A percentile compares a stretch with the other conserved stretches of the same genome.
These are phyloP conservation scores for Fusarium cyanostomum DNA, from an alignment of 2,329 filamentous ascomycete genomes.

Conservation along the genomic window DNA sequence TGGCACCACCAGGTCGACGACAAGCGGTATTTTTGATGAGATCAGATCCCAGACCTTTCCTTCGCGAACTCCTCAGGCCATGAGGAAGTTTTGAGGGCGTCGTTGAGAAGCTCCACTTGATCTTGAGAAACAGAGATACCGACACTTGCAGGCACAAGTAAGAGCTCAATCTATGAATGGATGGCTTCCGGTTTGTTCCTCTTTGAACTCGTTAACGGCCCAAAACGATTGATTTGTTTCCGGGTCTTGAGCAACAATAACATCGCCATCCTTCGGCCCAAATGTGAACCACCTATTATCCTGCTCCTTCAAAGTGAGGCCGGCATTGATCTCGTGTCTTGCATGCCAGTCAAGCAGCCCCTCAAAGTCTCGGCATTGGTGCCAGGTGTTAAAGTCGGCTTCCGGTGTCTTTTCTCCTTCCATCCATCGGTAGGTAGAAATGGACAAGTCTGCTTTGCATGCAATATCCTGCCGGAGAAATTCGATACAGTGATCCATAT, in stretches of 20 bases:
- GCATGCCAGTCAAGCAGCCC: background rate
- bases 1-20: too few species aligned
- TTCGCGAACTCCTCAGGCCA: too few species aligned
- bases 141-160: too few species aligned
- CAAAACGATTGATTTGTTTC: background rate
- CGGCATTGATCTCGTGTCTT: background rate
- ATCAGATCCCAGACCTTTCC: too few species aligned
- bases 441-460: background rate
- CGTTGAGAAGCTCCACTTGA: too few species aligned
- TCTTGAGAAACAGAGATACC: too few species aligned
- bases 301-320: background rate
- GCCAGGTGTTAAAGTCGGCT: background rate
- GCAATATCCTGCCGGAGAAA: background rate
- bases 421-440: conserved; percentile 2
- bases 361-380: background rate
- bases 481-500: background rate
- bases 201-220: background rate
- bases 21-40: too few species aligned
- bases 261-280: background rate
- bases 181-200: too few species aligned
- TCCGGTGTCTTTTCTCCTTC: background rate
- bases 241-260: background rate
- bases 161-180: too few species aligned
- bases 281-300: background rate
- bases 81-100: too few species aligned